These are phyloP conservation scores for Crucibulum laeve DNA, from an alignment of 768 basidiomycete genomes.

Conservation along the genomic window DNA sequence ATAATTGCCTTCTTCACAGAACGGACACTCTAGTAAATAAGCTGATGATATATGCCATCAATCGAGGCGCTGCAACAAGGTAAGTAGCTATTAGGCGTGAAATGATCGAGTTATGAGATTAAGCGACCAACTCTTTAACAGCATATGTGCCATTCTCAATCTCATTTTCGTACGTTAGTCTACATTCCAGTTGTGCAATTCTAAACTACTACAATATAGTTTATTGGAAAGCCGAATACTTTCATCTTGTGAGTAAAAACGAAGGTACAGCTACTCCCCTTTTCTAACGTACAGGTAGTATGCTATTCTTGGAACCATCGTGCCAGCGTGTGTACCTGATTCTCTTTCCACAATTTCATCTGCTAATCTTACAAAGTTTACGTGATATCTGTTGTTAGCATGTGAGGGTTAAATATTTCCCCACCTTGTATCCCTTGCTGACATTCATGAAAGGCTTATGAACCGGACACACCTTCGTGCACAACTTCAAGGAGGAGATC, in stretches of 20 bases:
- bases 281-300: not conserved
- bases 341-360: not conserved
- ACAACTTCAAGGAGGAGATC: constrained; percentile 5
- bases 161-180: constrained; percentile 1
- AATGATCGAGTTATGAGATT: not conserved
- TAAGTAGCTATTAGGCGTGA: not conserved
- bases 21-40: constrained; percentile 8
- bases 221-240: constrained; percentile 1
- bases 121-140: not conserved
- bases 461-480: constrained; percentile 6
- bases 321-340: not conserved
- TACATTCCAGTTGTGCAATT: not conserved
- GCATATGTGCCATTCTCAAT: constrained; percentile 2
- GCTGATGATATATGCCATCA: constrained; percentile 8
- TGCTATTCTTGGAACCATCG: constrained; percentile 5
- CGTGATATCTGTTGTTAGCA: constrained; percentile 4
- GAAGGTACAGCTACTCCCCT: not conserved
- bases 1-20: not conserved
- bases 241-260: constrained; percentile 1
- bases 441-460: constrained; percentile 1
- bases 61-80: constrained; percentile 10
- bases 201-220: not conserved
- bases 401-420: not conserved
- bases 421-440: not conserved
- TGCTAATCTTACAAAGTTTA: not conserved